Evolutionary conservation across 2,329 filamentous ascomycete genomes (phyloP).

Genomic region (Cordyceps cicadae): DNA sequence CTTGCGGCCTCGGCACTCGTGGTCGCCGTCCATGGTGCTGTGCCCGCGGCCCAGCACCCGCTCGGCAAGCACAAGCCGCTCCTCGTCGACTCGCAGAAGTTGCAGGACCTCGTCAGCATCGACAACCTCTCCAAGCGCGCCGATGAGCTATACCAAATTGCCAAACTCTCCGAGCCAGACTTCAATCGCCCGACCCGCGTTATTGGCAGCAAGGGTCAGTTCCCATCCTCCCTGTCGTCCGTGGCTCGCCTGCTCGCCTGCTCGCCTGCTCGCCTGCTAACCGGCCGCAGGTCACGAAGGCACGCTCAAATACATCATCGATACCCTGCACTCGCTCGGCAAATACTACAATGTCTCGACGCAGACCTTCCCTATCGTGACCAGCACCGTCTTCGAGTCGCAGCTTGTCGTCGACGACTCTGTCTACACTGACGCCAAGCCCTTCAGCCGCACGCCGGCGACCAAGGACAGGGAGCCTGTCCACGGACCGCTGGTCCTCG

Average conservation of each 20-base stretch:
- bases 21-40: background rate
- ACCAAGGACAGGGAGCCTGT: constrained; percentile 53
- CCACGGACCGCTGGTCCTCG: constrained; percentile 50
- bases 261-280: background rate
- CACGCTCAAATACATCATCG: constrained; percentile 55
- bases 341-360: constrained; percentile 56
- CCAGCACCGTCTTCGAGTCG: constrained; percentile 51
- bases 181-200: constrained; percentile 63
- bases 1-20: background rate
- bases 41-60: background rate
- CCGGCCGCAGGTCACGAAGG: constrained; percentile 46
- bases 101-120: constrained; percentile 49
- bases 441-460: constrained; percentile 61
- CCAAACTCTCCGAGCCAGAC: constrained; percentile 48
- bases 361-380: constrained; percentile 56
- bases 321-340: constrained; percentile 43
- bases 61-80: constrained; percentile 21
- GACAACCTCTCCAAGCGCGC: constrained; percentile 51
- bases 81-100: constrained; percentile 43
- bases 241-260: background rate
- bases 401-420: constrained; percentile 47
- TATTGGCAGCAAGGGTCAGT: constrained; percentile 55
- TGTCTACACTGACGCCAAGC: constrained; percentile 39
- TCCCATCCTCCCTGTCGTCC: constrained; percentile 4
- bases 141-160: constrained; percentile 53